Evolutionary conservation across 2,329 filamentous ascomycete species (phyloP).

Genomic region (Trichoderma lentiforme): DNA sequence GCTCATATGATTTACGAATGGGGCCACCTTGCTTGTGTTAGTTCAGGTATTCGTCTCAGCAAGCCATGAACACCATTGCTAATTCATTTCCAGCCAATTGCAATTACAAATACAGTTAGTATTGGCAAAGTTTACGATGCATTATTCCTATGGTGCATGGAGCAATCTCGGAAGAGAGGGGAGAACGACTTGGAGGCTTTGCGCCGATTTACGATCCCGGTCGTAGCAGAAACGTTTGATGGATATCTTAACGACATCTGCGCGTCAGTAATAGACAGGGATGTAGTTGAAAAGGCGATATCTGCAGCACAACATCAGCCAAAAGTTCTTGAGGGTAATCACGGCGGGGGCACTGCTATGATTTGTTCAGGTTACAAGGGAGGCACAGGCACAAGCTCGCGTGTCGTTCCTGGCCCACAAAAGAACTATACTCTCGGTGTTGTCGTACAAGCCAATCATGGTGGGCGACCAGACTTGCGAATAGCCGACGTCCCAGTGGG

Average conservation of each 20-base stretch:
- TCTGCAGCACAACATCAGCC: neutral
- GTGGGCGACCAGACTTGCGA: neutral
- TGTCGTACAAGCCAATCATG: neutral
- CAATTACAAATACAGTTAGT: neutral
- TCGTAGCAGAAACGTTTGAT: neutral
- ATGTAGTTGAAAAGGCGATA: neutral
- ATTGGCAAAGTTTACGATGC: neutral
- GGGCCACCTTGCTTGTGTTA: neutral
- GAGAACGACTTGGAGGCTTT: neutral
- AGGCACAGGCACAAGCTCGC: neutral
- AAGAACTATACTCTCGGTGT: neutral
- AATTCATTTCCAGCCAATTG: neutral
- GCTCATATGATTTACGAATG: neutral
- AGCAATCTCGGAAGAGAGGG: neutral
- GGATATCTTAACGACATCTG: neutral
- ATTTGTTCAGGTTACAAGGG: neutral
- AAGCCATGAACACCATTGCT: neutral
- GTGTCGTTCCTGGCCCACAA: neutral
- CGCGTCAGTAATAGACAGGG: neutral
- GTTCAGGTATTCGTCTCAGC: neutral
- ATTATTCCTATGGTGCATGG: neutral
- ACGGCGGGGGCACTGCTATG: neutral
- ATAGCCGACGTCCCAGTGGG: neutral
- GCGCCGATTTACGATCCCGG: neutral
- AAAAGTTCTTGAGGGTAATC: neutral